Evolutionary conservation across 768 basidiomycete genomes (phyloP).

Genomic region (Amanita jacksonii): DNA sequence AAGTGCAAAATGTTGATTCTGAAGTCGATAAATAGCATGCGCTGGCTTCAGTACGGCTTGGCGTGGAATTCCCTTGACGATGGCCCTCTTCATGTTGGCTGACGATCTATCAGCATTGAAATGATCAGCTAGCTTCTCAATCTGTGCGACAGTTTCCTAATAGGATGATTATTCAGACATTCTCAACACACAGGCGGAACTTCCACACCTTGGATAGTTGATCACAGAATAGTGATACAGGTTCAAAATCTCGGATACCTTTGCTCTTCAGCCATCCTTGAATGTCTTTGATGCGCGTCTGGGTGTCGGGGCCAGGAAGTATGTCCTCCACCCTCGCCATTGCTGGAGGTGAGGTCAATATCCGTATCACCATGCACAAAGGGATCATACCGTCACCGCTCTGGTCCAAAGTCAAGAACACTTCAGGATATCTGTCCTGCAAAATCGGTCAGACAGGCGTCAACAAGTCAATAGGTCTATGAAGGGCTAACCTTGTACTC

Average conservation of each 20-base stretch:
- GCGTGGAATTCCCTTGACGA: slow-evolving; percentile 90
- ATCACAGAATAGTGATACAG: slow-evolving; percentile 86
- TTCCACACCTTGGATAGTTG: slow-evolving; percentile 72
- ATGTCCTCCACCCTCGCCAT: slow-evolving; percentile 64
- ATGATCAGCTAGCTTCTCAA: slow-evolving; percentile 68
- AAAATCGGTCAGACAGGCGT: background rate
- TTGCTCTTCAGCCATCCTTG: slow-evolving; percentile 80
- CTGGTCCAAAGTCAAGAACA: slow-evolving; percentile 65
- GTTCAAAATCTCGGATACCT: slow-evolving; percentile 85
- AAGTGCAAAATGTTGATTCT: slow-evolving; percentile 78
- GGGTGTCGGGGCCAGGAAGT: slow-evolving; percentile 46
- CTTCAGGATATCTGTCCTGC: slow-evolving; percentile 73
- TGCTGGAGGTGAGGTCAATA: slow-evolving; percentile 33
- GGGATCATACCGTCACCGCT: slow-evolving; percentile 55
- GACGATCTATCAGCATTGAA: slow-evolving; percentile 52
- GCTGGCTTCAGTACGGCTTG: slow-evolving; percentile 90
- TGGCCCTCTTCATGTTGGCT: slow-evolving; percentile 73
- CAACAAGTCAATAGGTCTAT: background rate
- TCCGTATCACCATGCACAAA: too few species aligned
- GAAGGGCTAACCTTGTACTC: slow-evolving; percentile 63
- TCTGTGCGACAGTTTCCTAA: slow-evolving; percentile 67
- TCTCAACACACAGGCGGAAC: background rate
- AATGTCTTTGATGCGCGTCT: slow-evolving; percentile 64
- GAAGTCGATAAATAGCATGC: slow-evolving; percentile 82
- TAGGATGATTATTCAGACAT: background rate